A percentile compares a stretch with the other conserved stretches of the same genome.
phyloP scores from a whole-genome alignment of 305 asterid genomes.

The Ajuga reptans region DNA sequence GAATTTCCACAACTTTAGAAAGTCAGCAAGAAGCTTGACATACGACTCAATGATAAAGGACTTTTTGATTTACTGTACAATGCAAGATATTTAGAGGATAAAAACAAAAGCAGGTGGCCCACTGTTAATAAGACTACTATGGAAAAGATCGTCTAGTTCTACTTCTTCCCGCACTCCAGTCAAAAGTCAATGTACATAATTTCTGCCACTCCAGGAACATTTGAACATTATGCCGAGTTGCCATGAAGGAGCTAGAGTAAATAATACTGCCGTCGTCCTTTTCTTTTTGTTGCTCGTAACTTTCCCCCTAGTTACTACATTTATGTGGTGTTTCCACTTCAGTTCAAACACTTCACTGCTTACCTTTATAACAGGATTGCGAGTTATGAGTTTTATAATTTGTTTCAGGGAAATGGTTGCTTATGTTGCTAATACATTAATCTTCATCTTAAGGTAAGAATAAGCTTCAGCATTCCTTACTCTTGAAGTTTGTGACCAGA shows the following conservation, averaged over 20 bases:
- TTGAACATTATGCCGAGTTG: too few relatives aligned
- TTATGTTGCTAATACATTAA: conserved; percentile 86
- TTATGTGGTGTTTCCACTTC: neutral
- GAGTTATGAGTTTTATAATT: conserved; percentile 23
- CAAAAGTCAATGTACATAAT: too few relatives aligned
- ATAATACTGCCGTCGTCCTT: neutral
- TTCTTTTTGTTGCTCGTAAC: neutral
- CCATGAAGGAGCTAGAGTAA: neutral
- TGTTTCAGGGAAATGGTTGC: conserved; percentile 97
- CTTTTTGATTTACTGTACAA: too few relatives aligned
- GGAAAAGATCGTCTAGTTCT: too few relatives aligned
- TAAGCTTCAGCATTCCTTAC: neutral
- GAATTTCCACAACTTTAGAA: too few relatives aligned
- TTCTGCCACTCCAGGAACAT: too few relatives aligned
- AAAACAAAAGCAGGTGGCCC: too few relatives aligned
- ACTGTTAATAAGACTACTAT: too few relatives aligned
- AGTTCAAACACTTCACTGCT: conserved; percentile 3
- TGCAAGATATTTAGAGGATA: too few relatives aligned
- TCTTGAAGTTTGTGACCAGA: neutral
- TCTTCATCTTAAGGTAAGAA: conserved; percentile 86
- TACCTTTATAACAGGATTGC: conserved; percentile 12
- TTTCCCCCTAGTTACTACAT: neutral
- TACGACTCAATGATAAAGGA: too few relatives aligned
- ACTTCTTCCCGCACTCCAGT: too few relatives aligned
- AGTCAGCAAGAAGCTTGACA: too few relatives aligned